Evolutionary conservation across 768 basidiomycete genomes (phyloP), one percentile per base, ranked within the genome.

Genomic region (Gloeopeniophorella convolvens): DNA sequence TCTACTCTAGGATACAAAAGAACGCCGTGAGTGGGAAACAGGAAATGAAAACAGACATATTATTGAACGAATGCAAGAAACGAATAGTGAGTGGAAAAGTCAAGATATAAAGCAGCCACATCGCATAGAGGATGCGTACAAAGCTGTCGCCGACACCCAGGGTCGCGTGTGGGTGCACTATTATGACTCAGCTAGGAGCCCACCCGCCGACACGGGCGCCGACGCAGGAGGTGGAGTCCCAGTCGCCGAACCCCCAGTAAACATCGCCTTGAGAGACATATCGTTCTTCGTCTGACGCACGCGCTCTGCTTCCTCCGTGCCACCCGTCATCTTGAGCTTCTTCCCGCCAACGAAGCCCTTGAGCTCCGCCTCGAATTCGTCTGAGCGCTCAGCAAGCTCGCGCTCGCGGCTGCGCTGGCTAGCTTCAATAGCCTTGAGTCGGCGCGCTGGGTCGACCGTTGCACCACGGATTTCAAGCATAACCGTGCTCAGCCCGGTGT

Each of bases 311-410:
- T 95, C 91, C 66, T 94, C 90, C 20, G 90, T 86, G 12, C 92
- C 94, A 23, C 94, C 95, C 15, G 94, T 99, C 88, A 92, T 85
- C 74, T 82, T 89, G 65, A 99, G 69, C 70, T 86, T 93, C 74
- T 87, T 88, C 54, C 82, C 80, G 4, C 71, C 76, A 45, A 99
- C 93, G 67, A 98, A 97, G 4, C 87, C 90, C 37, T 70, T 67
- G 59, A 99, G 63, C 71, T 98, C 95, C 12, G 75, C 72, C 59
- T 90, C 79, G 66, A 97, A 82, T 58, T 89, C 91, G 65, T 96
- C 91, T 36, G 84, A 77, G 50, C 79, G 75, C 41, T 65, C 72
- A 18, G 81, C 82, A 16, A 84, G 69, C 65, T 93, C 88, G 67
- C 78, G 81, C 68, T 90, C 78, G 45, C 95, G 69, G 54, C 72